A percentile compares a stretch with the other conserved stretches of the same genome.
Conservation (phyloP, 2,329 filamentous ascomycete genomes). For the Pseudogymnoascus sp. region DNA sequence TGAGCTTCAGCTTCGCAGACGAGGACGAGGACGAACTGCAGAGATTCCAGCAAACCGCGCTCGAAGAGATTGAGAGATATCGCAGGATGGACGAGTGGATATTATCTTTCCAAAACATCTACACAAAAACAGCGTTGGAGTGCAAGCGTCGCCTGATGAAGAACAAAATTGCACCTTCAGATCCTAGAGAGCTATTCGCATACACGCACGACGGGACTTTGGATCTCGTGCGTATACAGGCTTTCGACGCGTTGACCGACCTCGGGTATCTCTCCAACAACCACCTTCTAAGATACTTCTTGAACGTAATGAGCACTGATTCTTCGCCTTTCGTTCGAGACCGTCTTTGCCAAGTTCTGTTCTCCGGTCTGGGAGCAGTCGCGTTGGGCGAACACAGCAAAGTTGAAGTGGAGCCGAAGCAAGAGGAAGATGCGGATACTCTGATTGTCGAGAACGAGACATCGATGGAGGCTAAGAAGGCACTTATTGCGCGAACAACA, state of each 20-base stretch:
- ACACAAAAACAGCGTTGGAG: constrained; percentile 54
- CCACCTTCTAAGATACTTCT: constrained; percentile 47
- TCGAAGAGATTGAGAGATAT: constrained; percentile 61
- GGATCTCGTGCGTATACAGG: constrained; percentile 57
- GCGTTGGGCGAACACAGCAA: constrained; percentile 51
- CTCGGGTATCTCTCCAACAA: constrained; percentile 52
- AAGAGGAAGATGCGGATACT: constrained; percentile 27
- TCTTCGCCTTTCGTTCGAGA: constrained; percentile 56
- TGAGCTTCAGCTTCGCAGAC: constrained; percentile 35
- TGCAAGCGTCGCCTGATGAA: constrained; percentile 58
- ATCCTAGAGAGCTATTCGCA: constrained; percentile 50
- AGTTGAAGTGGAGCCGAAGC: constrained; percentile 21
- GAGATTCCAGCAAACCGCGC: constrained; percentile 33
- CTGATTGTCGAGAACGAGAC: constrained; percentile 40
- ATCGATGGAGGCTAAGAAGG: constrained; percentile 38
- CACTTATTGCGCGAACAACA: constrained; percentile 40
- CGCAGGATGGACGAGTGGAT: constrained; percentile 63
- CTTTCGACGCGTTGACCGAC: constrained; percentile 56
- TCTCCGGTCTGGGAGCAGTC: constrained; percentile 52
- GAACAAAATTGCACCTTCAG: constrained; percentile 48
- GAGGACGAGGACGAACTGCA: constrained; percentile 38
- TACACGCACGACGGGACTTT: constrained; percentile 58
- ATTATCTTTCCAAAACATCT: constrained; percentile 59
- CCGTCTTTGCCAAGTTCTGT: constrained; percentile 51
- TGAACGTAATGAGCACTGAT: constrained; percentile 53